Conservation (phyloP, 768 basidiomycete species). For the Psilocybe cubensis region DNA sequence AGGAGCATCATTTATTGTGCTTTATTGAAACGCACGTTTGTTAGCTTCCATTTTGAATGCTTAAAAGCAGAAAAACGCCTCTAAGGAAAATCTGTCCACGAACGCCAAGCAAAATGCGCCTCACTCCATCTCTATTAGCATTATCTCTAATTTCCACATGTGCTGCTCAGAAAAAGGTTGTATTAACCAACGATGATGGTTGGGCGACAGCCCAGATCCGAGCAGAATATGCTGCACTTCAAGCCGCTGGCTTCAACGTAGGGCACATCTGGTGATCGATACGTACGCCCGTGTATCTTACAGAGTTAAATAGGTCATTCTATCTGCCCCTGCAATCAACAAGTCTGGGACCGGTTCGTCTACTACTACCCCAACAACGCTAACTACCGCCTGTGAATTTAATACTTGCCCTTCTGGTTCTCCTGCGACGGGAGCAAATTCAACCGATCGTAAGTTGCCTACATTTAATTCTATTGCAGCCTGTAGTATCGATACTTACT, state of each 20-base stretch:
- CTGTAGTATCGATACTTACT: neutral
- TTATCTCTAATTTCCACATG: slow-evolving; percentile 3
- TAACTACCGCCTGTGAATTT: slow-evolving; percentile 46
- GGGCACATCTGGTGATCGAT: slow-evolving; percentile 6
- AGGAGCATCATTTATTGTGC: too few species aligned
- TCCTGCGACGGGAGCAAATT: slow-evolving; percentile 44
- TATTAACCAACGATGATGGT: slow-evolving; percentile 40
- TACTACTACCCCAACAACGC: slow-evolving; percentile 35
- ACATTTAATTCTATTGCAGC: neutral
- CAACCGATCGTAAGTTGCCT: slow-evolving; percentile 37
- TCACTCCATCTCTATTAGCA: slow-evolving; percentile 5
- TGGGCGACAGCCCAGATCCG: slow-evolving; percentile 54
- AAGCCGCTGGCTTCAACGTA: slow-evolving; percentile 41
- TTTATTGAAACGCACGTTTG: neutral
- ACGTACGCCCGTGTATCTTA: neutral
- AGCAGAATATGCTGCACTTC: slow-evolving; percentile 41
- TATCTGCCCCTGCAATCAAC: slow-evolving; percentile 50
- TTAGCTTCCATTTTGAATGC: too few species aligned
- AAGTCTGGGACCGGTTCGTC: slow-evolving; percentile 50
- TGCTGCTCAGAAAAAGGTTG: slow-evolving; percentile 21
- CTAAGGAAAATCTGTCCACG: neutral
- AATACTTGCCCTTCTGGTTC: slow-evolving; percentile 48
- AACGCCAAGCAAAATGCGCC: neutral
- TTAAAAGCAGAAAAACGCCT: neutral
- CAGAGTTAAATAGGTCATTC: slow-evolving; percentile 36